phyloP scores from a whole-genome alignment of 768 basidiomycete genomes.

The Favolaschia claudopus region DNA sequence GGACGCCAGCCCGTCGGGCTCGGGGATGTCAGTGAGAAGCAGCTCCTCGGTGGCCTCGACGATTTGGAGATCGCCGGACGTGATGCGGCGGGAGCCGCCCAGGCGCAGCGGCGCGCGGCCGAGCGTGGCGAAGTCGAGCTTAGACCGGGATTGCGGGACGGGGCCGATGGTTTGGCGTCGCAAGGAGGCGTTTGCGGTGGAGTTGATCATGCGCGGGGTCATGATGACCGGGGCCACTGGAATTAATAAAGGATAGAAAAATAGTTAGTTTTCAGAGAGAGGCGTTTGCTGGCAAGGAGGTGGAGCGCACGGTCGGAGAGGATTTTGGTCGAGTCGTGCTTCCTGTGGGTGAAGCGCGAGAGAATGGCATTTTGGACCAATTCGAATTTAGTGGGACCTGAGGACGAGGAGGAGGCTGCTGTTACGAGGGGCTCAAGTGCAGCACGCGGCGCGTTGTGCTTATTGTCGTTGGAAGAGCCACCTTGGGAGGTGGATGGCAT shows the following conservation, averaged over 20 bases:
- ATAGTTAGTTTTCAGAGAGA: constrained; percentile 10
- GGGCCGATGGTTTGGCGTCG: constrained; percentile 44
- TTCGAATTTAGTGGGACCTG: constrained; percentile 59
- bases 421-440: constrained; percentile 47
- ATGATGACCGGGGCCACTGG: constrained; percentile 88
- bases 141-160: constrained; percentile 39
- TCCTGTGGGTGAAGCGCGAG: constrained; percentile 74
- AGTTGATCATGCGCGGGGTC: constrained; percentile 84
- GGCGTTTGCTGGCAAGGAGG: constrained; percentile 3
- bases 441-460: constrained; percentile 49
- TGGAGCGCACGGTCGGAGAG: constrained; percentile 72
- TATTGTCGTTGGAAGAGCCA: constrained; percentile 40
- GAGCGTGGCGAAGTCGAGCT: constrained; percentile 77
- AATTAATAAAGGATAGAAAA: constrained; percentile 6
- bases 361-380: constrained; percentile 74
- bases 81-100: constrained; percentile 69
- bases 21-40: constrained; percentile 74
- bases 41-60: constrained; percentile 84
- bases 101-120: constrained; percentile 81
- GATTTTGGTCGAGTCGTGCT: constrained; percentile 74
- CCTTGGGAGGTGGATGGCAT: constrained; percentile 50
- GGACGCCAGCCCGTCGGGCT: constrained; percentile 71
- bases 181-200: constrained; percentile 72
- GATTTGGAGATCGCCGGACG: constrained; percentile 85
- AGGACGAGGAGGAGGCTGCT: constrained; percentile 40